A percentile compares a stretch with the other conserved stretches of the same genome.
These are phyloP conservation scores for Candida xiaguanensis DNA, from an alignment of 805 yeast species.

Conservation along the genomic window DNA sequence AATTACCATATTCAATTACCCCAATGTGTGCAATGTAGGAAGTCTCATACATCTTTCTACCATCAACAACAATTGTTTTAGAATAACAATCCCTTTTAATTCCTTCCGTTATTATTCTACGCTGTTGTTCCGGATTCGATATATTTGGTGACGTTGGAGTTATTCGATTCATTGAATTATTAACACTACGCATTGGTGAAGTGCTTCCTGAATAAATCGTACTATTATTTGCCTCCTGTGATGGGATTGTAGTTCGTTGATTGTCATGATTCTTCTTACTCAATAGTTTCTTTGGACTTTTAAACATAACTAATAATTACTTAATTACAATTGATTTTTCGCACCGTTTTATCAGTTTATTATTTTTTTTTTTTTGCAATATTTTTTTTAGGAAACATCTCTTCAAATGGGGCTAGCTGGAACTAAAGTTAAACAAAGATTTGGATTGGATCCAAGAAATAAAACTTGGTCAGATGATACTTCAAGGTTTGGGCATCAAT, in stretches of 20 bases:
- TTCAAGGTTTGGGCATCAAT: slow-evolving; percentile 81
- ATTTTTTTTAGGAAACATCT: not conserved
- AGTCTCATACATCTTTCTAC: slow-evolving; percentile 21
- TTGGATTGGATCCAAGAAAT: slow-evolving; percentile 91
- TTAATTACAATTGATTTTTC: not conserved
- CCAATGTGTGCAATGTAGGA: slow-evolving; percentile 74
- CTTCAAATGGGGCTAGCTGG: slow-evolving; percentile 78
- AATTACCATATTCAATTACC: slow-evolving; percentile 69
- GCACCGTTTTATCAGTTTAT: not conserved
- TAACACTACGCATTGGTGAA: not conserved
- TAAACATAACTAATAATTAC: slow-evolving; percentile 1
- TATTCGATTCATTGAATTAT: not conserved
- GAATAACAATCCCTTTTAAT: slow-evolving; percentile 37
- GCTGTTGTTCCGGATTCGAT: slow-evolving; percentile 5
- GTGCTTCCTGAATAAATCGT: not conserved
- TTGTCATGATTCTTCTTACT: slow-evolving; percentile 1
- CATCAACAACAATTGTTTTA: slow-evolving; percentile 20
- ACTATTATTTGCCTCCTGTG: not conserved
- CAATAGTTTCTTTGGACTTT: slow-evolving; percentile 6
- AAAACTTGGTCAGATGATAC: slow-evolving; percentile 91
- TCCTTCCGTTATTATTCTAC: slow-evolving; percentile 21
- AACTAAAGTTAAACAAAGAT: slow-evolving; percentile 71
- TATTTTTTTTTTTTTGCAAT: slow-evolving; percentile 16
- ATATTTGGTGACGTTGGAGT: slow-evolving; percentile 5
- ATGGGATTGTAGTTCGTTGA: not conserved